Evolutionary conservation across 768 basidiomycete species (phyloP).

Genomic region (Tricholoma bakamatsutake): DNA sequence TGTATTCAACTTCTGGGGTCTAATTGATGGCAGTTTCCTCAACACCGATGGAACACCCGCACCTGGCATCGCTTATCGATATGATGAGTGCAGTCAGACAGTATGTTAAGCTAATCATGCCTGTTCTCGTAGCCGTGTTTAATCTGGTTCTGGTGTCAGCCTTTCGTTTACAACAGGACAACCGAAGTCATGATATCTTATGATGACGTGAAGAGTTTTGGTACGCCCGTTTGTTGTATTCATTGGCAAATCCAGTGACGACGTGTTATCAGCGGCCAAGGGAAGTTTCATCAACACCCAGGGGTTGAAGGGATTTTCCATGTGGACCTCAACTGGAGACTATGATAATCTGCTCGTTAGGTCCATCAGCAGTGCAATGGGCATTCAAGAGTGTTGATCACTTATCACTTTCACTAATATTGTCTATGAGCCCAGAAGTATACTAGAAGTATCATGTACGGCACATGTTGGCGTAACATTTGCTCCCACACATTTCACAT

Average conservation of each 20-base stretch:
- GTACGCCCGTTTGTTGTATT: conserved; percentile 17
- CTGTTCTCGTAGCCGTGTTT: background rate
- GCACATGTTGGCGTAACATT: background rate
- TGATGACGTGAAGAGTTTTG: conserved; percentile 58
- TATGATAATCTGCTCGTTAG: conserved; percentile 50
- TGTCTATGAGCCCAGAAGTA: too few species aligned
- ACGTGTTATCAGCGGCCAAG: conserved; percentile 46
- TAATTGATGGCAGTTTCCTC: conserved; percentile 53
- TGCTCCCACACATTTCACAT: background rate
- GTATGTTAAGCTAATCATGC: conserved; percentile 35
- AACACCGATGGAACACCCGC: conserved; percentile 37
- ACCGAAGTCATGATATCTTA: conserved; percentile 58
- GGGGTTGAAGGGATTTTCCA: conserved; percentile 54
- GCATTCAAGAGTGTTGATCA: conserved; percentile 11
- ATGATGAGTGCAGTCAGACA: conserved; percentile 68
- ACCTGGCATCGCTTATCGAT: conserved; percentile 47
- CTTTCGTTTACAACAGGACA: conserved; percentile 56
- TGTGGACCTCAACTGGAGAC: conserved; percentile 67
- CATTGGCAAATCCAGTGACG: too few species aligned
- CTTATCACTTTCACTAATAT: background rate
- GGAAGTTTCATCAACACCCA: conserved; percentile 51
- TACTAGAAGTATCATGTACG: background rate
- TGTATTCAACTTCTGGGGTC: conserved; percentile 54
- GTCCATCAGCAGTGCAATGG: conserved; percentile 41
- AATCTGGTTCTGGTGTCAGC: conserved; percentile 29